phyloP scores from a whole-genome alignment of 1,284 basidiomycete genomes.

The Leccinum variabile region DNA sequence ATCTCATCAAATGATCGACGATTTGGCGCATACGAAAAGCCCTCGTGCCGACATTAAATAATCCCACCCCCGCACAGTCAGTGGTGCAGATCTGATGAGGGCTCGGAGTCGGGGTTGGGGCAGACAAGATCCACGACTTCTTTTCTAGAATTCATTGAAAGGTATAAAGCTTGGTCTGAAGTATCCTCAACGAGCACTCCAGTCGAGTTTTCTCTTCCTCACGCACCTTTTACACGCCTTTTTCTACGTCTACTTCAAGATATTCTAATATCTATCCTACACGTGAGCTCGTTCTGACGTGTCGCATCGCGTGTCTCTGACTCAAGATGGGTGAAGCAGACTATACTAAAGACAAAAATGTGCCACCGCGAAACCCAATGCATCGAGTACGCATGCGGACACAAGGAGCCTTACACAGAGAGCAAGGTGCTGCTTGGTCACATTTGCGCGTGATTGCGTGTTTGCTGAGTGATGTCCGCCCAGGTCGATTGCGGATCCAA shows the following conservation, averaged over 20 bases:
- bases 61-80: conserved; percentile 16
- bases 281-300: conserved; percentile 14
- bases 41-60: conserved; percentile 21
- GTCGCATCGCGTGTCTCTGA: conserved; percentile 19
- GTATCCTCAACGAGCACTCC: conserved; percentile 14
- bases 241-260: conserved; percentile 9
- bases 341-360: conserved; percentile 20
- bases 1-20: conserved; percentile 30
- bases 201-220: conserved; percentile 8
- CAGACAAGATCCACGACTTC: conserved; percentile 8
- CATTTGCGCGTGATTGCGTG: conserved; percentile 5
- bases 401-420: conserved; percentile 30
- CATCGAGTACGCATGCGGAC: conserved; percentile 24
- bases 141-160: conserved; percentile 5
- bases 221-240: conserved; percentile 4
- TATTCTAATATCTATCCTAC: conserved; percentile 28
- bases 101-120: conserved; percentile 18
- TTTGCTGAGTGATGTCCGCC: conserved; percentile 22
- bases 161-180: conserved; percentile 25
- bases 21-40: conserved; percentile 10
- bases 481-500: conserved; percentile 42
- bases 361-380: conserved; percentile 33
- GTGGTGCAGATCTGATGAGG: conserved; percentile 22
- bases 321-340: conserved; percentile 12
- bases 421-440: conserved; percentile 25